A percentile compares a stretch with the other conserved stretches of the same genome.
phyloP scores from a whole-genome alignment of 495 filamentous ascomycete species.

The Penicillium bialowiezense region DNA sequence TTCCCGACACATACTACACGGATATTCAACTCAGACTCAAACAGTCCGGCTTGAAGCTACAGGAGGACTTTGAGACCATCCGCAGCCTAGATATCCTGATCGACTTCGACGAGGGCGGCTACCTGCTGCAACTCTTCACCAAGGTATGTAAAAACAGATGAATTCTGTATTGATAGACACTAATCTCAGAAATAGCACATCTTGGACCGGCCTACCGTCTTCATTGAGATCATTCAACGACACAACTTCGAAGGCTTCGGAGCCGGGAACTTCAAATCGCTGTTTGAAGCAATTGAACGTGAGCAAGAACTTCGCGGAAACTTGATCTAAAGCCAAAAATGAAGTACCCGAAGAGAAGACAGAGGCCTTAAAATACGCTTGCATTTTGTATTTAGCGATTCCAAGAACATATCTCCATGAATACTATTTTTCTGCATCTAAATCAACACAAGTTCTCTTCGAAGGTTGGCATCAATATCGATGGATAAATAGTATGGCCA shows the following conservation, averaged over 20 bases:
- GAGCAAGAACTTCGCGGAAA: conserved; percentile 85
- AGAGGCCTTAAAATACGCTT: neutral
- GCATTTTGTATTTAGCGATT: conserved; percentile 2
- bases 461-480: no score
- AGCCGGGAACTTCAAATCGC: conserved; percentile 89
- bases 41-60: conserved; percentile 48
- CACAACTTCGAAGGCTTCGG: conserved; percentile 86
- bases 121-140: conserved; percentile 82
- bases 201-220: conserved; percentile 90
- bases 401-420: no score
- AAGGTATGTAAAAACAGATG: conserved; percentile 45
- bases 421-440: no score
- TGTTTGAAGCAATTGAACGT: conserved; percentile 90
- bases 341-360: neutral
- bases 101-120: conserved; percentile 88
- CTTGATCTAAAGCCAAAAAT: conserved; percentile 38
- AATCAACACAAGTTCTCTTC: no score
- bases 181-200: conserved; percentile 55
- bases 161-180: conserved; percentile 1
- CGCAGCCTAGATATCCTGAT: conserved; percentile 76
- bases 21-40: conserved; percentile 66
- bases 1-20: conserved; percentile 81
- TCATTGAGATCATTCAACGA: conserved; percentile 90
- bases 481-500: no score
- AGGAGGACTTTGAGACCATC: conserved; percentile 74